Evolutionary conservation across 768 basidiomycete genomes (phyloP).

Genomic region (Vararia minispora): DNA sequence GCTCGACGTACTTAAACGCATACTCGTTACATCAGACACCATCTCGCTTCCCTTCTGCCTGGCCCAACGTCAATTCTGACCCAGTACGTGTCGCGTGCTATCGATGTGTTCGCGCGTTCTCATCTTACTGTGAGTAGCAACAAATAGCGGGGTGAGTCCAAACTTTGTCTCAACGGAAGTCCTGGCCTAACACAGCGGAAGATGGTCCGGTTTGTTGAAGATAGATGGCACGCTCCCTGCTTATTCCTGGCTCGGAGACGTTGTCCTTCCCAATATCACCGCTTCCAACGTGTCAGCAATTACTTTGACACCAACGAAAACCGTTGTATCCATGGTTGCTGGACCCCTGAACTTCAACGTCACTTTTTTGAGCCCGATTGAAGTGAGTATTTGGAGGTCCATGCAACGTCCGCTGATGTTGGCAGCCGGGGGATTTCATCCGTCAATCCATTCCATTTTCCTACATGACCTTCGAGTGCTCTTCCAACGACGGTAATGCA

Average conservation of each 20-base stretch:
- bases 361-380: conserved; percentile 29
- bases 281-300: conserved; percentile 14
- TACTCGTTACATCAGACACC: conserved; percentile 1
- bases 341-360: conserved; percentile 26
- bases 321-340: conserved; percentile 22
- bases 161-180: no score
- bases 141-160: background rate
- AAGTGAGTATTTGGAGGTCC: conserved; percentile 15
- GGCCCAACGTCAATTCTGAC: background rate
- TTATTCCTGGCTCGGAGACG: conserved; percentile 12
- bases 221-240: conserved; percentile 7
- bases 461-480: conserved; percentile 23
- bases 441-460: conserved; percentile 30
- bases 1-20: conserved; percentile 18
- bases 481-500: conserved; percentile 20
- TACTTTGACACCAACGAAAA: conserved; percentile 25
- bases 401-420: background rate
- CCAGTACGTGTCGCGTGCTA: background rate
- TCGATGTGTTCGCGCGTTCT: background rate
- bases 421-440: conserved; percentile 24
- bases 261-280: background rate
- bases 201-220: conserved; percentile 7
- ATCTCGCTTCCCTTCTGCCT: background rate
- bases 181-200: conserved; percentile 1
- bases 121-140: no score